A percentile compares a stretch with the other conserved stretches of the same genome.
Conservation (phyloP, 202 grass and related monocot genomes). For the Cymbopogon flexuosus region DNA sequence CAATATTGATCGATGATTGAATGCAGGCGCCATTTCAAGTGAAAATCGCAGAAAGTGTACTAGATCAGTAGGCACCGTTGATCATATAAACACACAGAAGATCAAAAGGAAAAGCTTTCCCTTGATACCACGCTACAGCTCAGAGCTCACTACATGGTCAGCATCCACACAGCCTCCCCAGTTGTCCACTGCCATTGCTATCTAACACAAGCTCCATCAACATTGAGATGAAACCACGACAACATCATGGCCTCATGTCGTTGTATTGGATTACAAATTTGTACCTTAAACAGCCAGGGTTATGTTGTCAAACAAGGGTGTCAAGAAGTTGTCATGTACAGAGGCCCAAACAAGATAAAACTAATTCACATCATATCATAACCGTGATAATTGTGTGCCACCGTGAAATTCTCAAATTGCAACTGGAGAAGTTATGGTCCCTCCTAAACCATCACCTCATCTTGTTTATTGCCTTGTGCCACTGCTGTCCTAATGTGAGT, state of each 20-base stretch:
- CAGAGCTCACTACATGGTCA: not conserved
- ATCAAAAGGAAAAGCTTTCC: not conserved
- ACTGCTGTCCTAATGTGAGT: not conserved
- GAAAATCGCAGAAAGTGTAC: not conserved
- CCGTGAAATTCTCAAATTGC: not conserved
- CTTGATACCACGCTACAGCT: not conserved
- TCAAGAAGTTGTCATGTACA: not conserved
- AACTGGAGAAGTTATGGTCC: not conserved
- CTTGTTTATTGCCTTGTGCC: not conserved
- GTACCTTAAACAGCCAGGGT: not conserved
- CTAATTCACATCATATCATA: not conserved
- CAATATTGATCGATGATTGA: not conserved
- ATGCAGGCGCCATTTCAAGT: not conserved
- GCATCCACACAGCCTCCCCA: not conserved
- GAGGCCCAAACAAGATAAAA: not conserved
- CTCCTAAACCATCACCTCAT: not conserved
- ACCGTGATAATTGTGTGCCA: not conserved
- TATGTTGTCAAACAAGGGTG: not conserved
- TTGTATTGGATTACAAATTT: not conserved
- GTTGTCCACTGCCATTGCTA: not conserved
- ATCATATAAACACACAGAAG: not conserved
- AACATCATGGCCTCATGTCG: not conserved
- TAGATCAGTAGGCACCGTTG: not conserved
- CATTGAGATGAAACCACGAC: not conserved
- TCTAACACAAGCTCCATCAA: not conserved